Percentiles rank a stretch among this genome's conserved stretches.
Conservation (phyloP, 371 early-diverging fungal genomes). For the Mucor velutinosus region DNA sequence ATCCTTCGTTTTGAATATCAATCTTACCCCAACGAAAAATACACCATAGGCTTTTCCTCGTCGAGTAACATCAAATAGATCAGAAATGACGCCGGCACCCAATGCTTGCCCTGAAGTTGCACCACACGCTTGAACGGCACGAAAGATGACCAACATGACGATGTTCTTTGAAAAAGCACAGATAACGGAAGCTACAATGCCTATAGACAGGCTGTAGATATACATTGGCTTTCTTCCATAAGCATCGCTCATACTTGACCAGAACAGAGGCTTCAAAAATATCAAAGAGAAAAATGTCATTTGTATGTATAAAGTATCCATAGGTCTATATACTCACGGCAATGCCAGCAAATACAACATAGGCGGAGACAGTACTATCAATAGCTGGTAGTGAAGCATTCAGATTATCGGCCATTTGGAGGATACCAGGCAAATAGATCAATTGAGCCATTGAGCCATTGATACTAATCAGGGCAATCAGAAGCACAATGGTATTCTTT, state of each 20-base stretch:
- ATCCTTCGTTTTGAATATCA: neutral
- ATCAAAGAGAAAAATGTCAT: neutral
- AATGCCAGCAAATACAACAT: constrained; percentile 33
- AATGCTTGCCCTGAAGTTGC: constrained; percentile 64
- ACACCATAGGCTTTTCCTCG: constrained; percentile 33
- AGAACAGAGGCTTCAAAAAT: constrained; percentile 50
- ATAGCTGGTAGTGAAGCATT: constrained; percentile 25
- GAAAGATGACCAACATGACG: constrained; percentile 56
- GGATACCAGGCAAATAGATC: constrained; percentile 45
- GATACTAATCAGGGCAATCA: constrained; percentile 21
- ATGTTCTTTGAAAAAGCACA: constrained; percentile 57
- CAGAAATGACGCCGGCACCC: constrained; percentile 37
- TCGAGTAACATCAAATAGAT: constrained; percentile 20
- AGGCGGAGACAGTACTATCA: constrained; percentile 39
- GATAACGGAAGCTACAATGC: constrained; percentile 59
- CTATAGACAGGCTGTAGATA: constrained; percentile 54
- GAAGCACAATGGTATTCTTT: constrained; percentile 35
- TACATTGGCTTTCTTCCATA: constrained; percentile 62
- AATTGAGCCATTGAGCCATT: constrained; percentile 34
- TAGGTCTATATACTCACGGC: constrained; percentile 11
- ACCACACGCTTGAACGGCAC: constrained; percentile 67
- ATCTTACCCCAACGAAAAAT: constrained; percentile 24
- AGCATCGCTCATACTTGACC: constrained; percentile 64
- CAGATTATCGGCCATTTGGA: constrained; percentile 31
- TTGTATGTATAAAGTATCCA: neutral